Evolutionary conservation across 2,329 filamentous ascomycete genomes (phyloP).

Genomic region (Curvularia eragrostidis): DNA sequence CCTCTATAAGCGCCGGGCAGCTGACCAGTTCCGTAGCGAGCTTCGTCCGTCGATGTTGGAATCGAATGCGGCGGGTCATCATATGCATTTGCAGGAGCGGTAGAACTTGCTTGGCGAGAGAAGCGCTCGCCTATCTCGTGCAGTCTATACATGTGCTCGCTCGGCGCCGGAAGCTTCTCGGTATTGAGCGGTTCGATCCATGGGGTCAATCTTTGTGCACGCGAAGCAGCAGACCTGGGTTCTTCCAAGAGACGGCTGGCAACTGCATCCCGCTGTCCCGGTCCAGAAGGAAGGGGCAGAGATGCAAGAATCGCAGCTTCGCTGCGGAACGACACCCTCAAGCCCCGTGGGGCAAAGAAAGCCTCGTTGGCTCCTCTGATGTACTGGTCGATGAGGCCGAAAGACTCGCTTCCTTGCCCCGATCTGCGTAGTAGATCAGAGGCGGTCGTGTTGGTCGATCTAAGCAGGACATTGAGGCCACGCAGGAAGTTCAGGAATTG

Average conservation of each 20-base stretch:
- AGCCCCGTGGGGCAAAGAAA: conserved; percentile 43
- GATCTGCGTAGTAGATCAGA: conserved; percentile 14
- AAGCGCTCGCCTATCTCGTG: conserved; percentile 28
- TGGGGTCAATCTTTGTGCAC: conserved; percentile 38
- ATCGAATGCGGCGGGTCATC: conserved; percentile 40
- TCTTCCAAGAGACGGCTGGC: conserved; percentile 26
- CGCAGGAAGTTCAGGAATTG: conserved; percentile 46
- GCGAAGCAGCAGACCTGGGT: conserved; percentile 18
- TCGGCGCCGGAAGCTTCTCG: conserved; percentile 25
- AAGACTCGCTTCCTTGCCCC: background rate
- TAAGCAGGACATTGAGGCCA: conserved; percentile 41
- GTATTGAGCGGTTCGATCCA: conserved; percentile 40
- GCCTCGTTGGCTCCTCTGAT: conserved; percentile 38
- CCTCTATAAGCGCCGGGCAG: background rate
- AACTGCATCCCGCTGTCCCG: conserved; percentile 32
- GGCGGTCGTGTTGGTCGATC: conserved; percentile 18
- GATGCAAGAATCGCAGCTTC: conserved; percentile 30
- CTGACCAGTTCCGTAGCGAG: background rate
- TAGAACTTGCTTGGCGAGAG: conserved; percentile 2
- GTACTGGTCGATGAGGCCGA: conserved; percentile 32
- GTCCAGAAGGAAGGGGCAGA: conserved; percentile 30
- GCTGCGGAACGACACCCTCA: conserved; percentile 36
- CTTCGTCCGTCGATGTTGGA: conserved; percentile 14
- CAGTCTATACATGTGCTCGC: conserved; percentile 21
- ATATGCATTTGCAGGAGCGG: background rate